Evolutionary conservation across 2,329 filamentous ascomycete genomes (phyloP).

Genomic region (Pseudocercospora fijiensis): DNA sequence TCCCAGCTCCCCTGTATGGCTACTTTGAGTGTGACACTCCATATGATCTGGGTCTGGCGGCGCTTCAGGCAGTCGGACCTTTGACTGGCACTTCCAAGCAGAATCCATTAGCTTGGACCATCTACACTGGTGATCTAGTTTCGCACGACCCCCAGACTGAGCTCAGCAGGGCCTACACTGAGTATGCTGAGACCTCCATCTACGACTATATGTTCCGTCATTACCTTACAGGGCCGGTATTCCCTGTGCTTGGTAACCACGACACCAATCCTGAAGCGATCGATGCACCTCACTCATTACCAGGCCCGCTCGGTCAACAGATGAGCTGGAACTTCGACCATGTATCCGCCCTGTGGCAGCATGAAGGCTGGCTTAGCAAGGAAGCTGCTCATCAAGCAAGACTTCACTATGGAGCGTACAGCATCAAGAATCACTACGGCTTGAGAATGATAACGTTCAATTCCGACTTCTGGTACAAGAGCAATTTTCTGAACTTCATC

Average conservation of each 20-base stretch:
- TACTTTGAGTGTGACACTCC: slow-evolving; percentile 59
- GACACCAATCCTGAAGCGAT: slow-evolving; percentile 57
- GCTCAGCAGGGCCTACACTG: slow-evolving; percentile 53
- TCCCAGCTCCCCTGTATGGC: slow-evolving; percentile 56
- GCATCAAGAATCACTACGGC: slow-evolving; percentile 54
- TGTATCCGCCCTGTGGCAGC: slow-evolving; percentile 55
- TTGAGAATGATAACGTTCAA: slow-evolving; percentile 56
- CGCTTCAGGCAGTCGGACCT: slow-evolving; percentile 56
- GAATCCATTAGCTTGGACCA: slow-evolving; percentile 52
- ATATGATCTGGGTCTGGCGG: slow-evolving; percentile 57
- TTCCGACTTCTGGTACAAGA: slow-evolving; percentile 51
- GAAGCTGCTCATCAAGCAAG: slow-evolving; percentile 49
- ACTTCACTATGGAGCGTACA: slow-evolving; percentile 58
- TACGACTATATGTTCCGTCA: slow-evolving; percentile 55
- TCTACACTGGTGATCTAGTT: slow-evolving; percentile 59
- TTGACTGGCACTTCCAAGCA: slow-evolving; percentile 55
- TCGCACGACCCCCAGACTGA: slow-evolving; percentile 56
- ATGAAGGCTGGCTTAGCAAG: slow-evolving; percentile 56
- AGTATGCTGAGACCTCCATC: slow-evolving; percentile 55
- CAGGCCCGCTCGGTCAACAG: slow-evolving; percentile 54
- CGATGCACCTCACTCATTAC: slow-evolving; percentile 54
- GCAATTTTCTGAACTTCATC: slow-evolving; percentile 53
- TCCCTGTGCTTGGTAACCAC: slow-evolving; percentile 58
- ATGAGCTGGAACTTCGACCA: slow-evolving; percentile 61
- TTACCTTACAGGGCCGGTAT: slow-evolving; percentile 58